Conservation (phyloP, 441 rosid species). For the Syzygium syzygioides region DNA sequence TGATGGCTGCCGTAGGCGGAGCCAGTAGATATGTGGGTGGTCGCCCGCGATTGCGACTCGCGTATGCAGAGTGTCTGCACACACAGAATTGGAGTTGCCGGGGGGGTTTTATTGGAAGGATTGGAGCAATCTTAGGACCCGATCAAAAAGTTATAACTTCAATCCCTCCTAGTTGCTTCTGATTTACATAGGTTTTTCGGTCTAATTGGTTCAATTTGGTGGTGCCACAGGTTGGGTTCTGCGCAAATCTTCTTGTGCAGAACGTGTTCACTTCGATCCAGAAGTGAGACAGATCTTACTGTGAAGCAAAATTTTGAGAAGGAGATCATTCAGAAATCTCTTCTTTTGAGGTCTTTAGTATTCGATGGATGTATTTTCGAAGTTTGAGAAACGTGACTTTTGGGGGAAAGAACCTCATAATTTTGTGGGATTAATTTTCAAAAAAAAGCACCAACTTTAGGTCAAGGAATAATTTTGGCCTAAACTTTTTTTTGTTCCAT, state of each 20-base stretch:
- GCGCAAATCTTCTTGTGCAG: background rate
- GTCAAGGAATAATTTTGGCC: too few relatives aligned
- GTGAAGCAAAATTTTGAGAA: background rate
- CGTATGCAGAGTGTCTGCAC: background rate
- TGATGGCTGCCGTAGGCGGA: background rate
- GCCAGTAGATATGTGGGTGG: background rate
- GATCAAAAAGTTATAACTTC: background rate
- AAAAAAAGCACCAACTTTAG: too few relatives aligned
- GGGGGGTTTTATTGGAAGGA: background rate
- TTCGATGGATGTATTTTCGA: background rate
- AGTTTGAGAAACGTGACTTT: background rate
- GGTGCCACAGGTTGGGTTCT: background rate
- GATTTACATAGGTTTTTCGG: background rate
- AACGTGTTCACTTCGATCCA: background rate
- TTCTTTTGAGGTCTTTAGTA: background rate
- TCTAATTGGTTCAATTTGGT: background rate
- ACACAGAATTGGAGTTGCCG: background rate
- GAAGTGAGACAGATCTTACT: background rate
- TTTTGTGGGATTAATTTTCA: too few relatives aligned
- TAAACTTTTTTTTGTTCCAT: too few relatives aligned
- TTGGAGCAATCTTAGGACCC: background rate
- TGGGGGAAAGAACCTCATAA: background rate
- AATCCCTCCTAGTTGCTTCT: background rate
- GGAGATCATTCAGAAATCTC: background rate
- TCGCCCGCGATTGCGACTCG: background rate